Conservation (phyloP, 805 yeast genomes). For the Scheffersomyces amazonensis region DNA sequence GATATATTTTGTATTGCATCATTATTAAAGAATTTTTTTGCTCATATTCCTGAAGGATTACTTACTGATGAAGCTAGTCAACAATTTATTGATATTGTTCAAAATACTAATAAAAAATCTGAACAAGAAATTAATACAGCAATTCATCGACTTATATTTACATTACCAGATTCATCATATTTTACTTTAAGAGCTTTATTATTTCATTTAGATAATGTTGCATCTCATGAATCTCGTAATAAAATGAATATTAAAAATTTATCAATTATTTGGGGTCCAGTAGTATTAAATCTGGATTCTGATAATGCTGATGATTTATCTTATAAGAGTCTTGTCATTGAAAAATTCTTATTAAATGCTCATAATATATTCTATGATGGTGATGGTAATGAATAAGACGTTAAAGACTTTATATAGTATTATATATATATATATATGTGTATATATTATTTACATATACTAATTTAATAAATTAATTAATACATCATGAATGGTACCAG, state of each 20-base stretch:
- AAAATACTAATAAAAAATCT: slow-evolving; percentile 25
- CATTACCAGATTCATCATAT: slow-evolving; percentile 91
- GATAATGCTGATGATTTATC: slow-evolving; percentile 71
- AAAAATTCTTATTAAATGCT: slow-evolving; percentile 80
- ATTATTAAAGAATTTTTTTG: slow-evolving; percentile 77
- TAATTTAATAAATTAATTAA: slow-evolving; percentile 1
- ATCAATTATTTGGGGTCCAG: slow-evolving; percentile 95
- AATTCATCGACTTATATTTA: slow-evolving; percentile 83
- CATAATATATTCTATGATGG: slow-evolving; percentile 64
- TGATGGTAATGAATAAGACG: slow-evolving; percentile 16
- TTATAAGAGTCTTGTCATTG: slow-evolving; percentile 73
- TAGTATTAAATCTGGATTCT: slow-evolving; percentile 65
- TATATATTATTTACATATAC: too few relatives aligned
- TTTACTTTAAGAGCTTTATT: slow-evolving; percentile 83
- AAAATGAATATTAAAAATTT: slow-evolving; percentile 81
- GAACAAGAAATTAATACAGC: slow-evolving; percentile 45
- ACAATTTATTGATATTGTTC: slow-evolving; percentile 66
- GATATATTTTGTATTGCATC: slow-evolving; percentile 90
- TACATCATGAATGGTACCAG: slow-evolving; percentile 17
- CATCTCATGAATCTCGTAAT: slow-evolving; percentile 57
- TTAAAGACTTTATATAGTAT: too few relatives aligned
- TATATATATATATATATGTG: too few relatives aligned
- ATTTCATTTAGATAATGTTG: slow-evolving; percentile 79
- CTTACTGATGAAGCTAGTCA: slow-evolving; percentile 55
- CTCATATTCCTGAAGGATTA: slow-evolving; percentile 78